Conservation (phyloP, 306 rosid species). For the Trichosanthes truncata region DNA sequence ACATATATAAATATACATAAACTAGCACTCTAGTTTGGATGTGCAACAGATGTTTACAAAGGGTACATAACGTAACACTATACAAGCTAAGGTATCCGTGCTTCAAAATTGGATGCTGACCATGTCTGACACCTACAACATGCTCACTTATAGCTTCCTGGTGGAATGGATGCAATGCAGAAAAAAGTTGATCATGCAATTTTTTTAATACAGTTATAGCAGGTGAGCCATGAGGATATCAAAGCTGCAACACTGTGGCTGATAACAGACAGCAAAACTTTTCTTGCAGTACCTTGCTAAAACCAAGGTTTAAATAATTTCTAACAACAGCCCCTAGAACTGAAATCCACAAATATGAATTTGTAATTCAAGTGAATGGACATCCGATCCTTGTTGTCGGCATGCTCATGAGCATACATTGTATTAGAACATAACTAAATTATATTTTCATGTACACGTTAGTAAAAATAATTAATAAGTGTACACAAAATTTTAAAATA, state of each 20-base stretch:
- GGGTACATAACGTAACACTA: background rate
- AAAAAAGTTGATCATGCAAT: background rate
- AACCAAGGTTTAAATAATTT: background rate
- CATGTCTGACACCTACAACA: background rate
- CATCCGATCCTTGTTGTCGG: background rate
- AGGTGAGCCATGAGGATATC: background rate
- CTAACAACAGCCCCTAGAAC: background rate
- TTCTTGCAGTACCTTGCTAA: background rate
- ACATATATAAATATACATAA: background rate
- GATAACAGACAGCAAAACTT: background rate
- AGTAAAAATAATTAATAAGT: background rate
- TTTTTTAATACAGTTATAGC: background rate
- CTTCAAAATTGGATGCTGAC: background rate
- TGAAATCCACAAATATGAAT: background rate
- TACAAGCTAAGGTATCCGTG: background rate
- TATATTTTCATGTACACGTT: background rate
- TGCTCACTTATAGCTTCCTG: background rate
- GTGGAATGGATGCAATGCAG: background rate
- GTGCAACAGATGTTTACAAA: background rate
- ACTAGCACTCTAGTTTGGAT: background rate
- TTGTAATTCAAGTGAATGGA: background rate
- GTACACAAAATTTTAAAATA: background rate
- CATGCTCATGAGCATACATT: background rate
- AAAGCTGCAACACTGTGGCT: background rate
- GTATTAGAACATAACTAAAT: background rate